Base-by-base conservation (phyloP, 306 rosid genomes). In the Casuarina equisetifolia region DNA sequence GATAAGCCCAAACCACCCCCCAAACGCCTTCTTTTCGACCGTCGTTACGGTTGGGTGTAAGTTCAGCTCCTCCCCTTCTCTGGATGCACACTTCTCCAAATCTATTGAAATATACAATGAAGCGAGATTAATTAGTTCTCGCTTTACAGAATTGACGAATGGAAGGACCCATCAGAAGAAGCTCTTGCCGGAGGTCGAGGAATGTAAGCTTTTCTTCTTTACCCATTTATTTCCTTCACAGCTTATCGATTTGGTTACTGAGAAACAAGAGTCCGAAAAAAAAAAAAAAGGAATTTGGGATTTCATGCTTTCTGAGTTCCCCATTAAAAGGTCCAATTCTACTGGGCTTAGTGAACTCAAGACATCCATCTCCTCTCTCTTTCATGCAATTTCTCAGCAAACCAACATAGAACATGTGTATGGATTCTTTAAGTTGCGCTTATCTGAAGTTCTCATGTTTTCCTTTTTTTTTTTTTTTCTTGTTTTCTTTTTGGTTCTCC, bases 41-140 rank as follows among this genome's bases (percentile, higher is more conserved):
- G 95, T 19, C 98, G 97, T 85, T 94, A 92, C 82, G 98, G 98
- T 79, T 94, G 95, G 97, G 93, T 92, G 98, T 90, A 84, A 84
- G 83, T 70, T 5, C 51, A 75, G 78, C 84, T 79, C 63, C 81
- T 72, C 55, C 72, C 69, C 79, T 59, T 76, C 63, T 76, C 59
- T 72, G 13, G 40, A 36, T 53, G 13, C 6, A 9, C 19, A 25
- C 3, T 49, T 49, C 77, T 73, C 16, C 32, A 53, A 42, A 44
- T 61, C 11, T 59, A 51, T 17, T 52, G 20, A 2, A 7, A 58
- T 3, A 19, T 25, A 49, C 52, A 32, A 19, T 68, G 5, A 12
- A 49, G 64, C 74, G 32, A 71, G 16, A 55, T 20, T 68, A 43
- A 6, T 53, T 19, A 15, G n/a, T 78, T 54, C 74, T 13, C 42